Conservation (phyloP, 345 rosid species). For the Clarkia xantiana region DNA sequence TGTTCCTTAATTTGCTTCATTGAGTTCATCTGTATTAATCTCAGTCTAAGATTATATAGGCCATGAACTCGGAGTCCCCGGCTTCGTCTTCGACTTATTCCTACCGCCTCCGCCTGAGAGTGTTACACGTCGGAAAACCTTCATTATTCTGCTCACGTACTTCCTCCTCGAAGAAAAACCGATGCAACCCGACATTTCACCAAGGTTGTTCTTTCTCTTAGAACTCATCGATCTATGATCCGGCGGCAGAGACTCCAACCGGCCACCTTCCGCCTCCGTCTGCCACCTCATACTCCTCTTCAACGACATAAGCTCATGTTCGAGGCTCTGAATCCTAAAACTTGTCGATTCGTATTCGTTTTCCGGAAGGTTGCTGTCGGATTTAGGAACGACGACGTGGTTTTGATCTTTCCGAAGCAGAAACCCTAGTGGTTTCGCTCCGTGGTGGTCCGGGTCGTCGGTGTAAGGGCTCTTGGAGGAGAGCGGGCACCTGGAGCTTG, state of each 20-base stretch:
- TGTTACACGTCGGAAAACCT: constrained; percentile 20
- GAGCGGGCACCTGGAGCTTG: constrained; percentile 48
- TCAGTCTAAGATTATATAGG: not conserved
- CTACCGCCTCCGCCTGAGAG: constrained; percentile 29
- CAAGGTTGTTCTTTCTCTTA: constrained; percentile 35
- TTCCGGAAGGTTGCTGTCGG: constrained; percentile 15
- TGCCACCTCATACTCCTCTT: constrained; percentile 39
- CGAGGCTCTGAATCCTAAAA: constrained; percentile 66
- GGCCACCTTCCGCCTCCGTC: not conserved
- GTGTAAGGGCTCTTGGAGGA: constrained; percentile 39
- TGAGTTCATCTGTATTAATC: too few species aligned
- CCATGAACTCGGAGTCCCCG: not conserved
- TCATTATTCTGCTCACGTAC: constrained; percentile 30
- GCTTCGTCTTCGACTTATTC: constrained; percentile 35
- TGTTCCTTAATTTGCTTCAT: too few species aligned
- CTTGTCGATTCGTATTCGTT: constrained; percentile 50
- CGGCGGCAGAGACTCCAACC: constrained; percentile 5
- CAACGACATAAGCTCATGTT: constrained; percentile 43
- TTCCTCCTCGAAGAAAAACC: constrained; percentile 46
- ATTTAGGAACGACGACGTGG: too few species aligned
- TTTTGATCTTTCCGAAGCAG: constrained; percentile 24
- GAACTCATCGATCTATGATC: constrained; percentile 32
- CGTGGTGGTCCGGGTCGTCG: constrained; percentile 28
- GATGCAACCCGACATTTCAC: constrained; percentile 40
- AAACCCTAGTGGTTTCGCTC: constrained; percentile 25